These are phyloP conservation scores for Actinidia arguta DNA, from an alignment of 179 eudicot genomes.

Conservation along the genomic window DNA sequence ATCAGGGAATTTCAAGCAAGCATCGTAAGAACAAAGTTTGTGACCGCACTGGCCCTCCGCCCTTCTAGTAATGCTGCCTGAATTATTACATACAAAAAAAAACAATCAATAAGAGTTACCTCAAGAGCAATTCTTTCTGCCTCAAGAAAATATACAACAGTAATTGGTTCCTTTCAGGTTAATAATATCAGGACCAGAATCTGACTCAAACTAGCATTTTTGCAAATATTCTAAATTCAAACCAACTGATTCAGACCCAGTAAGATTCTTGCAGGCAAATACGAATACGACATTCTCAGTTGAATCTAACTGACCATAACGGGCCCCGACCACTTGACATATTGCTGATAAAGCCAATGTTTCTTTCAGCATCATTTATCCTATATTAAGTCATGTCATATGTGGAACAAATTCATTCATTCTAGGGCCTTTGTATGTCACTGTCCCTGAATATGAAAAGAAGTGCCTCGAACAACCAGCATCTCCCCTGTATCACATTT, in stretches of 20 bases:
- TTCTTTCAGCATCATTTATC: slow-evolving; percentile 48
- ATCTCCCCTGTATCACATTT: slow-evolving; percentile 61
- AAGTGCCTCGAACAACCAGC: no score
- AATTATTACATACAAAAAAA: no score
- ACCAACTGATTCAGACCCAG: neutral
- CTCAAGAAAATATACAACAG: no score
- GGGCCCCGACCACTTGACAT: slow-evolving; percentile 49
- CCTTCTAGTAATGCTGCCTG: slow-evolving; percentile 39
- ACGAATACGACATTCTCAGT: neutral
- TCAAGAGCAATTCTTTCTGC: neutral
- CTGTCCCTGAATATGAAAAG: slow-evolving; percentile 34
- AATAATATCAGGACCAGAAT: slow-evolving; percentile 43
- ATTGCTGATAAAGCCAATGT: slow-evolving; percentile 44
- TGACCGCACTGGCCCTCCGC: slow-evolving; percentile 35
- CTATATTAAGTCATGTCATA: slow-evolving; percentile 39
- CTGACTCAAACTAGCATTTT: slow-evolving; percentile 44
- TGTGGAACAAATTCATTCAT: slow-evolving; percentile 42
- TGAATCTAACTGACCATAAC: slow-evolving; percentile 38
- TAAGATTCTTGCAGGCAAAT: neutral
- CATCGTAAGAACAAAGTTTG: slow-evolving; percentile 43
- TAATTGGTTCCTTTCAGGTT: no score
- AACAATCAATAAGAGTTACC: no score
- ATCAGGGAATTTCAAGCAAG: neutral
- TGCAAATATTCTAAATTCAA: slow-evolving; percentile 19
- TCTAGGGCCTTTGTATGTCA: slow-evolving; percentile 46